These are phyloP conservation scores for Spergularia bocconei DNA, from an alignment of 148 eudicot genomes.

Conservation along the genomic window DNA sequence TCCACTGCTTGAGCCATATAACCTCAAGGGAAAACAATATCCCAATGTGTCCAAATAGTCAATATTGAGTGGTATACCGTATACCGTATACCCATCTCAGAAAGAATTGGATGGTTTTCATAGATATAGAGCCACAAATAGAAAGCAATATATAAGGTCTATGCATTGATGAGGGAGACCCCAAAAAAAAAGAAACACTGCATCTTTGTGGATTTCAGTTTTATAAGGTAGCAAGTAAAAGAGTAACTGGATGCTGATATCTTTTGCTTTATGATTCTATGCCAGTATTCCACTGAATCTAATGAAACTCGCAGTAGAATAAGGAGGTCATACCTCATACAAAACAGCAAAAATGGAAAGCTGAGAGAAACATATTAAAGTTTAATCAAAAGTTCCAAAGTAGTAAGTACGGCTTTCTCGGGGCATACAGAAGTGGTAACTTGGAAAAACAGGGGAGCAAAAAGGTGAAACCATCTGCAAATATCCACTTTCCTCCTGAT, in stretches of 20 bases:
- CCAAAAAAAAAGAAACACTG: no score
- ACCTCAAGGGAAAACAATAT: neutral
- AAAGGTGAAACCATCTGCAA: constrained; percentile 2
- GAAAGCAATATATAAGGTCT: neutral
- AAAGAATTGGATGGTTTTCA: no score
- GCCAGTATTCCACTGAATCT: neutral
- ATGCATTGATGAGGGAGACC: neutral
- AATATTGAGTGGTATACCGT: neutral
- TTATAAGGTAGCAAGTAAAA: neutral
- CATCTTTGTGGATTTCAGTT: neutral
- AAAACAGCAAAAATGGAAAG: neutral
- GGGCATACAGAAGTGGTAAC: neutral
- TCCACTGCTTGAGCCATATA: neutral
- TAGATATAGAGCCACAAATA: neutral
- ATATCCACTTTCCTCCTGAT: neutral
- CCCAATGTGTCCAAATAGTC: neutral
- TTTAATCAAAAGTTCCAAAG: neutral
- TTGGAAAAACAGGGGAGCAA: constrained; percentile 1
- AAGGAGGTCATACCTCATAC: neutral
- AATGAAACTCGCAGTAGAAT: neutral
- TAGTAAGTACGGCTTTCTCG: neutral
- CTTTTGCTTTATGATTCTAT: neutral
- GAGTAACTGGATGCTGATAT: neutral
- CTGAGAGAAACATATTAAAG: neutral
- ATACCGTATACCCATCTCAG: neutral